Evolutionary conservation across 176 grass and related monocot genomes (phyloP), one percentile per base, ranked within the genome.

Genomic region (Ampelocalamus luodianensis): DNA sequence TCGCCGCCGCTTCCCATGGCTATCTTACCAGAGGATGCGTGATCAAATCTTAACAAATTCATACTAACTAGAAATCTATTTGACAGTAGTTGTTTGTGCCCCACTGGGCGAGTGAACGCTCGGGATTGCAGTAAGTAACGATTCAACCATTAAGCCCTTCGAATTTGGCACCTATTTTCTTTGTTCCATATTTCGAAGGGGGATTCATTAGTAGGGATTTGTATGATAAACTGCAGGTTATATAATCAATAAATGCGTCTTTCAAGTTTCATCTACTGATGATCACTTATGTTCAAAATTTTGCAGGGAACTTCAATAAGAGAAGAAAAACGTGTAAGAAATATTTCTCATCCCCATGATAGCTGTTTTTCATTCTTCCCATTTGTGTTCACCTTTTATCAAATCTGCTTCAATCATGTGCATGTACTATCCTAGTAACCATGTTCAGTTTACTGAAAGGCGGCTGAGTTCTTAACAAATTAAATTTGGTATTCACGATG

Each of bases 61-160:
- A 29, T 29, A 29, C 29, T 0, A 29, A 29, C 29, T 29, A 29
- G 29, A 29, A 29, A 29, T 29, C 29, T 29, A 29, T 29, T 29
- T 29, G 29, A 29, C 29, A 29, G 29, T 29, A 29, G 20, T 14
- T 87, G 85, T 51, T 27, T 82, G 26, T 87, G 85, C 71, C 0
- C 27, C 20, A 12, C 8, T 1, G 39, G 71, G 0, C 2, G 0
- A 34, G 12, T 64, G 0, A 10, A 8, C 13, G 1, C 10, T 53
- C 16, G 0, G 0, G 4, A 3, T 24, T 84, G 82, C 71, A 1
- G 2, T n/a, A 24, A 2, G 43, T 46, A 2, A 2, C 23, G 0
- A 48, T 24, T 32, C 34, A 29, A 26, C 51, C 0, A 1, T 42
- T 53, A 79, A 50, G 55, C 29, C 29, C 1, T 78, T 78, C 13